Percentiles rank a stretch among this genome's conserved stretches.
Evolutionary conservation across 192 early-diverging fungal species (phyloP).

Genomic region (Backusella mclennaniae): DNA sequence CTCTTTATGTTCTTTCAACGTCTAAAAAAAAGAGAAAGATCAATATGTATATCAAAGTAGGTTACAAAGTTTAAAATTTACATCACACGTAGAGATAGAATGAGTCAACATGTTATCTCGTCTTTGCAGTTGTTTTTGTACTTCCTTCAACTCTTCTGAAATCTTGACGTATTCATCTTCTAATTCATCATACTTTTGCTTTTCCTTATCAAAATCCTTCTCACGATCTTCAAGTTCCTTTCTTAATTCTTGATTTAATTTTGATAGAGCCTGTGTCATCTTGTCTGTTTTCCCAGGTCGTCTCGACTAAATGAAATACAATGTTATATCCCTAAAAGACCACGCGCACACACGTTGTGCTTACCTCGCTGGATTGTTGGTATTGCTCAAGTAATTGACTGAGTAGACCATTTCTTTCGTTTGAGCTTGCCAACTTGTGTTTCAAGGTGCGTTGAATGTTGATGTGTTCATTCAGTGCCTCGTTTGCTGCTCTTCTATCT

Average conservation of each 20-base stretch:
- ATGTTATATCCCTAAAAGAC: not conserved
- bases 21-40: slow-evolving; percentile 7
- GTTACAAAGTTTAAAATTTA: not conserved
- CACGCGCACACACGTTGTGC: not conserved
- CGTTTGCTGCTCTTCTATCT: slow-evolving; percentile 13
- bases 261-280: not conserved
- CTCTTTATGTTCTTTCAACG: slow-evolving; percentile 29
- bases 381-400: slow-evolving; percentile 16
- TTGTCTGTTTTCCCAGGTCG: not conserved
- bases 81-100: slow-evolving; percentile 26
- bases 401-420: slow-evolving; percentile 14
- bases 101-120: slow-evolving; percentile 35
- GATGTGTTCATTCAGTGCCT: slow-evolving; percentile 5
- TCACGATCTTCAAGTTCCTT: slow-evolving; percentile 26
- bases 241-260: slow-evolving; percentile 30
- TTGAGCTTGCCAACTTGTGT: slow-evolving; percentile 12
- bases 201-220: not conserved
- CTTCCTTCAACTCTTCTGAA: not conserved
- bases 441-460: slow-evolving; percentile 14
- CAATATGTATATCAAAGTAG: not conserved
- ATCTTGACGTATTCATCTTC: slow-evolving; percentile 20
- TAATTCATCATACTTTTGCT: slow-evolving; percentile 2
- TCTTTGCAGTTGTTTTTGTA: slow-evolving; percentile 23
- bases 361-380: slow-evolving; percentile 8
- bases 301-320: not conserved